phyloP scores from a whole-genome alignment of 1,284 basidiomycete species.

The Fomitiporia mediterranea region DNA sequence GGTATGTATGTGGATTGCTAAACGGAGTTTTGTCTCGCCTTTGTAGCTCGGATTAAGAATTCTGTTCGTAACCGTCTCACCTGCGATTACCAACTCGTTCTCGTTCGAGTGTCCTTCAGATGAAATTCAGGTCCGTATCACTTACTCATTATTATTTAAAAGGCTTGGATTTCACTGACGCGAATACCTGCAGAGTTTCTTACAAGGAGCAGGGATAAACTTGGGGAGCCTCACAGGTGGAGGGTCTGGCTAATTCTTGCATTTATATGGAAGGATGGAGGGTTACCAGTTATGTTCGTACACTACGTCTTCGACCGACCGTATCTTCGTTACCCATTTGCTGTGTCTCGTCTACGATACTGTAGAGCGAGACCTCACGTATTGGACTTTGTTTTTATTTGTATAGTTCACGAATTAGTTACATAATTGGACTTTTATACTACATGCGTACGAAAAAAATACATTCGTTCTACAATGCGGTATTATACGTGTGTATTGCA shows the following conservation, averaged over 20 bases:
- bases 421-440: too few species aligned
- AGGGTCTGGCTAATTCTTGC: slow-evolving; percentile 1
- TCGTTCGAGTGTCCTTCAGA: slow-evolving; percentile 66
- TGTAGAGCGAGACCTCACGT: too few species aligned
- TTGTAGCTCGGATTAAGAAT: slow-evolving; percentile 57
- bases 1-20: slow-evolving; percentile 21
- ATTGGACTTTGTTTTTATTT: too few species aligned
- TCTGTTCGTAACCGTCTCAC: slow-evolving; percentile 63
- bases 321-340: too few species aligned
- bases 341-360: too few species aligned
- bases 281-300: too few species aligned
- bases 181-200: slow-evolving; percentile 9
- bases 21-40: too few species aligned
- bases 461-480: background rate
- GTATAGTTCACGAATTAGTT: too few species aligned
- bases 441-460: too few species aligned
- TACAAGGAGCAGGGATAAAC: slow-evolving; percentile 16
- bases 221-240: slow-evolving; percentile 12
- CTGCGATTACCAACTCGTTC: slow-evolving; percentile 61
- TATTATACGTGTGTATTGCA: background rate
- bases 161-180: background rate
- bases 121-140: slow-evolving; percentile 18
- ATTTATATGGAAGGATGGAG: too few species aligned
- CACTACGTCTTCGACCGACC: too few species aligned
- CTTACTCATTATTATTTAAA: too few species aligned